Conservation (phyloP, 1,284 basidiomycete species). For the Polyporus tsugae region DNA sequence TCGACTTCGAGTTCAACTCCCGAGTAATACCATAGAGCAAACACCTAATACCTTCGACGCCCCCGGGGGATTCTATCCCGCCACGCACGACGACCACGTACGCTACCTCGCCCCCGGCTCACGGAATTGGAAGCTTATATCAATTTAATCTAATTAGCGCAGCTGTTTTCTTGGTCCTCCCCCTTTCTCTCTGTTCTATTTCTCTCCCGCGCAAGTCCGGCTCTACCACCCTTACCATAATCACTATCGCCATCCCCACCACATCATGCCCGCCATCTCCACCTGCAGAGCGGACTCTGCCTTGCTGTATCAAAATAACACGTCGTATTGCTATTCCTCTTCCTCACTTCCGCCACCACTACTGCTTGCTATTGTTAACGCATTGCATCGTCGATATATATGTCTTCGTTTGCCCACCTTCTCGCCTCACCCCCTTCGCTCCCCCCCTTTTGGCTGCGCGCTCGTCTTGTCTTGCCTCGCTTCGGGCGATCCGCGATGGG, state of each 20-base stretch:
- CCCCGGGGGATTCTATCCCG: neutral
- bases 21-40: conserved; percentile 11
- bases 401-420: conserved; percentile 2
- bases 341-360: conserved; percentile 12
- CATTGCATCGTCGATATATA: conserved; percentile 16
- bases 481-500: conserved; percentile 13
- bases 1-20: neutral
- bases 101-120: conserved; percentile 4
- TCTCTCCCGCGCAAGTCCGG: conserved; percentile 5
- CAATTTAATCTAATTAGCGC: conserved; percentile 18
- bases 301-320: conserved; percentile 34
- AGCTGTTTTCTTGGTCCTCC: neutral
- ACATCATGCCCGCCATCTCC: neutral
- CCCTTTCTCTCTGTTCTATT: neutral
- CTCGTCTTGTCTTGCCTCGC: neutral
- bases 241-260: conserved; percentile 11
- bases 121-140: conserved; percentile 20
- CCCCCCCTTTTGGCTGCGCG: neutral
- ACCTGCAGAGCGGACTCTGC: conserved; percentile 14
- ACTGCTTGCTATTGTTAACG: conserved; percentile 35
- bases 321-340: conserved; percentile 23
- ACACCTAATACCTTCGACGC: conserved; percentile 5
- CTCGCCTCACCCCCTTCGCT: neutral
- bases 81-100: conserved; percentile 11
- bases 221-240: neutral